Percentiles rank a stretch among this genome's conserved stretches.
phyloP scores from a whole-genome alignment of 1,284 basidiomycete genomes.

The Microbotryum lychnidis-dioicae region DNA sequence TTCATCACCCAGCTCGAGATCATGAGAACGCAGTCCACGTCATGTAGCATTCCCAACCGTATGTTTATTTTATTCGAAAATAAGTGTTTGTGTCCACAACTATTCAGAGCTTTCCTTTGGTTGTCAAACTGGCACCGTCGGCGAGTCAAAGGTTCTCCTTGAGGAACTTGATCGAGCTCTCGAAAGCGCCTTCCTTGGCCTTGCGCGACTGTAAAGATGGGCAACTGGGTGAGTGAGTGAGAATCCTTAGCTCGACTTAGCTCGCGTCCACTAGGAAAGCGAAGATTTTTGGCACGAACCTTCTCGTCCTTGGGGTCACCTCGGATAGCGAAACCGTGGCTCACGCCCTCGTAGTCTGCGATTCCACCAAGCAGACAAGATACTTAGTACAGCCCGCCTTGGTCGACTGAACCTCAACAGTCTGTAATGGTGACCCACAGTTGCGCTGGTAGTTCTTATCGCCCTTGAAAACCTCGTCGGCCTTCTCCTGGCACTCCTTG shows the following conservation, averaged over 20 bases:
- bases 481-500: conserved; percentile 24
- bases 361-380: too few species aligned
- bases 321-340: conserved; percentile 55
- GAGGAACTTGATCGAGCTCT: conserved; percentile 47
- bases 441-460: conserved; percentile 53
- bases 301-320: conserved; percentile 45
- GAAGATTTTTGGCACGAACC: neutral
- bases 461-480: conserved; percentile 48
- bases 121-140: too few species aligned
- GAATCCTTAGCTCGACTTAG: too few species aligned
- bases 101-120: too few species aligned
- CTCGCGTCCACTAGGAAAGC: too few species aligned
- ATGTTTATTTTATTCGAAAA: too few species aligned
- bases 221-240: neutral
- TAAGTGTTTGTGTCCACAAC: too few species aligned
- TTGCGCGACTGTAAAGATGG: neutral
- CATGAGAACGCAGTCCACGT: too few species aligned
- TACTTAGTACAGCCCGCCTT: neutral
- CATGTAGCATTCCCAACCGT: too few species aligned
- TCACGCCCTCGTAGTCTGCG: conserved; percentile 43
- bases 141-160: conserved; percentile 18
- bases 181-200: conserved; percentile 55
- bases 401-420: neutral
- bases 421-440: conserved; percentile 37
- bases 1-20: too few species aligned